These are phyloP conservation scores for Rhodomyrtus tomentosa DNA, from an alignment of 345 rosid species.

Conservation along the genomic window DNA sequence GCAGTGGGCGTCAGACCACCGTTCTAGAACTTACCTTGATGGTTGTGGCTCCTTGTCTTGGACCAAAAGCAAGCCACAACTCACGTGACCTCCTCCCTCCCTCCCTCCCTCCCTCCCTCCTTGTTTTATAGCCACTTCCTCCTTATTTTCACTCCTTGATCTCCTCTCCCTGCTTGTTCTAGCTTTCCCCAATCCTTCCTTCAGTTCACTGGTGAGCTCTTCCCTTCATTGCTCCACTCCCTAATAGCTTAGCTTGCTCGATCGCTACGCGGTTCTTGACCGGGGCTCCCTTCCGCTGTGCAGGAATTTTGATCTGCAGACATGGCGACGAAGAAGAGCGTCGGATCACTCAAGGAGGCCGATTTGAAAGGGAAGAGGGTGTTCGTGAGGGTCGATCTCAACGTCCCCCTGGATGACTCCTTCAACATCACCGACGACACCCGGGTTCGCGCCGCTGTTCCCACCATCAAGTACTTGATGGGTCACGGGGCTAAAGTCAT, in stretches of 20 bases:
- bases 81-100: neutral
- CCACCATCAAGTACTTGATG: slow-evolving; percentile 44
- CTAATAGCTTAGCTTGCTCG: neutral
- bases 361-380: slow-evolving; percentile 65
- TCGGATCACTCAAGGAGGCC: slow-evolving; percentile 30
- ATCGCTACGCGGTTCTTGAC: neutral
- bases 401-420: slow-evolving; percentile 43
- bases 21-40: neutral
- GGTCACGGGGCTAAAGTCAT: slow-evolving; percentile 29
- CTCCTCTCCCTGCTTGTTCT: neutral
- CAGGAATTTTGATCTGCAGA: neutral
- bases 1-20: neutral
- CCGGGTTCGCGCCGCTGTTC: slow-evolving; percentile 44
- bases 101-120: too few relatives aligned
- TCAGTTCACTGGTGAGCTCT: neutral
- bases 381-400: slow-evolving; percentile 52
- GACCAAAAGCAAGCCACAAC: neutral
- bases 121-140: too few relatives aligned
- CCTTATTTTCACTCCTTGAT: neutral
- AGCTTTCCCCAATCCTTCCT: neutral
- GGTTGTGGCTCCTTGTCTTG: neutral
- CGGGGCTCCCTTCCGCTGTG: neutral
- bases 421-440: slow-evolving; percentile 41
- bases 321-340: slow-evolving; percentile 48
- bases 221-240: neutral